phyloP scores from a whole-genome alignment of 805 yeast genomes.

The Schwanniomyces vanrijiae region DNA sequence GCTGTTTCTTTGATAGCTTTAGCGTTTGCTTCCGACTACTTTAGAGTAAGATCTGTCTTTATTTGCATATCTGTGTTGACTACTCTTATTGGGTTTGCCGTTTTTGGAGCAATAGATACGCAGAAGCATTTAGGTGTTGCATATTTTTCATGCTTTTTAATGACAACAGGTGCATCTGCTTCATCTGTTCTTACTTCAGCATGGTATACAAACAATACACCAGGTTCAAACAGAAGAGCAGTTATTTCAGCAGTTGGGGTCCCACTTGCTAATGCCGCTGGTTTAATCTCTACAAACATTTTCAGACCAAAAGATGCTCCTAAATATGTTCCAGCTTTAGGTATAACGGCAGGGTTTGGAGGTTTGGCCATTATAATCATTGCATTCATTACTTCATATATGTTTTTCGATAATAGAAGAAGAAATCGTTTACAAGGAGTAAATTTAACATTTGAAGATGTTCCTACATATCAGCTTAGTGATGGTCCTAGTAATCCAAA shows the following conservation, averaged over 20 bases:
- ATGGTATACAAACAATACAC: slow-evolving; percentile 52
- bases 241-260: slow-evolving; percentile 47
- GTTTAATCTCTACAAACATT: slow-evolving; percentile 31
- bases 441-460: slow-evolving; percentile 35
- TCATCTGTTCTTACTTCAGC: slow-evolving; percentile 51
- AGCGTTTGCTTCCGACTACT: slow-evolving; percentile 42
- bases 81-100: slow-evolving; percentile 47
- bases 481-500: slow-evolving; percentile 47
- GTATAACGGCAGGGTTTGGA: slow-evolving; percentile 30
- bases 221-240: slow-evolving; percentile 45
- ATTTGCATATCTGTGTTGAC: slow-evolving; percentile 35
- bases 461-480: slow-evolving; percentile 41
- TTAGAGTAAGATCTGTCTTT: slow-evolving; percentile 37
- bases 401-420: slow-evolving; percentile 43
- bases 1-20: slow-evolving; percentile 40
- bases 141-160: slow-evolving; percentile 44
- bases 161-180: slow-evolving; percentile 51
- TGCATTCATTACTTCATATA: slow-evolving; percentile 24
- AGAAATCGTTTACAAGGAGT: slow-evolving; percentile 42
- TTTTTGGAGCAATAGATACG: slow-evolving; percentile 46
- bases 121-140: slow-evolving; percentile 38
- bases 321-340: slow-evolving; percentile 29
- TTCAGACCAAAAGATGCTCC: slow-evolving; percentile 33
- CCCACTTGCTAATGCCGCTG: slow-evolving; percentile 33
- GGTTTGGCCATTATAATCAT: slow-evolving; percentile 29